Evolutionary conservation across 306 rosid genomes (phyloP), one percentile per base, ranked within the genome.

Genomic region (Pyrus betulifolia): DNA sequence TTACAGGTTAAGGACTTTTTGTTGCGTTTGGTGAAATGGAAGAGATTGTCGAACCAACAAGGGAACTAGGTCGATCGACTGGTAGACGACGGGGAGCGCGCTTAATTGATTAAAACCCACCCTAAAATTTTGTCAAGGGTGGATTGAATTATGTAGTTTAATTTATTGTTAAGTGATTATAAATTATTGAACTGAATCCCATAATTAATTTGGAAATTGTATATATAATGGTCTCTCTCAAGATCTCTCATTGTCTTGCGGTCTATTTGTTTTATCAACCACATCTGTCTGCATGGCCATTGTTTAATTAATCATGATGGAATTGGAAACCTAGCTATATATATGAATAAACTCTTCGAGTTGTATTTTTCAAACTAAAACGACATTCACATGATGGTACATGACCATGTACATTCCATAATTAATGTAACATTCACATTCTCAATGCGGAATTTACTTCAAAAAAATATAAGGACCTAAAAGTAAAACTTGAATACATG

Each of bases 1-100:
- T 76, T 66, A 69, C 81, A 93, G 98, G 98, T 95, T 17, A 88
- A 89, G 84, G 84, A 85, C 72, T 95, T 95, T 80, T 86, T 95
- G 88, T 74, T 91, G 86, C 89, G 86, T 51, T 76, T 92, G 75
- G 96, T 90, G 85, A 88, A 86, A 23, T 91, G 96, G 91, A 87
- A 93, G 82, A 85, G 84, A 75, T 77, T 54, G 74, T 78, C 82
- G 18, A 61, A 40, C 84, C 77, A 63, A 27, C 74, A 67, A 30
- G 74, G 38, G 69, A 69, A 66, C 65, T 59, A 46, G 68, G 21
- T 49, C 18, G 55, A 6, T 51, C 55, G 66, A 72, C 67, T 33
- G 57, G 76, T 74, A 82, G 77, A 80, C 46, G 21, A 51, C 18
- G 55, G 55, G 55, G 21, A 51, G 55, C 21, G 55, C 55, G 18